phyloP scores from a whole-genome alignment of 2,329 filamentous ascomycete species.

The Microsporum ferrugineum region DNA sequence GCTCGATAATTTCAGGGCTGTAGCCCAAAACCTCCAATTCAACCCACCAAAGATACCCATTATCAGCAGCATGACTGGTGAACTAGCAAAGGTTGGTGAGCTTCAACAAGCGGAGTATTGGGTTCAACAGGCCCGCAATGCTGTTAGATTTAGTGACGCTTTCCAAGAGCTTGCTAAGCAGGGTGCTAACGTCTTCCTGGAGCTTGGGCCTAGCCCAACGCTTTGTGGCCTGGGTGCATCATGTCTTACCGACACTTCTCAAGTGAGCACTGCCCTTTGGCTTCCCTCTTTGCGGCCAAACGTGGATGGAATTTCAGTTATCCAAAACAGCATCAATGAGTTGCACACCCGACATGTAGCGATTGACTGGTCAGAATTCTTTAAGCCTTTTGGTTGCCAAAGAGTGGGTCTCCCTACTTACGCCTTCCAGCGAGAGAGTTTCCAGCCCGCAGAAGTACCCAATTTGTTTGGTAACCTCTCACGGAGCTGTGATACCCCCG shows the following conservation, averaged over 20 bases:
- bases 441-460: neutral
- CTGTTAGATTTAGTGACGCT: constrained; percentile 1
- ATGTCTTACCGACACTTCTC: neutral
- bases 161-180: neutral
- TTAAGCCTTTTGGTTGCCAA: neutral
- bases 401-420: constrained; percentile 2
- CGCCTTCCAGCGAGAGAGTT: neutral
- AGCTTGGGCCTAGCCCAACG: neutral
- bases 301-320: neutral
- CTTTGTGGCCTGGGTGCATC: constrained; percentile 1
- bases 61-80: constrained; percentile 1
- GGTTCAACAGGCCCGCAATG: neutral
- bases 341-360: neutral
- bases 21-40: neutral
- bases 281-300: neutral
- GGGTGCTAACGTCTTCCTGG: neutral
- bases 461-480: neutral
- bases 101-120: constrained; percentile 1
- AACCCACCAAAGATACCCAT: neutral
- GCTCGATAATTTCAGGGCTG: constrained; percentile 1
- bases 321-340: neutral
- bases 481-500: neutral
- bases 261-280: neutral
- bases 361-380: neutral
- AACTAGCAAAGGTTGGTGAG: neutral